A percentile compares a stretch with the other conserved stretches of the same genome.
phyloP scores from a whole-genome alignment of 768 basidiomycete genomes.

The Suillus brevipes region DNA sequence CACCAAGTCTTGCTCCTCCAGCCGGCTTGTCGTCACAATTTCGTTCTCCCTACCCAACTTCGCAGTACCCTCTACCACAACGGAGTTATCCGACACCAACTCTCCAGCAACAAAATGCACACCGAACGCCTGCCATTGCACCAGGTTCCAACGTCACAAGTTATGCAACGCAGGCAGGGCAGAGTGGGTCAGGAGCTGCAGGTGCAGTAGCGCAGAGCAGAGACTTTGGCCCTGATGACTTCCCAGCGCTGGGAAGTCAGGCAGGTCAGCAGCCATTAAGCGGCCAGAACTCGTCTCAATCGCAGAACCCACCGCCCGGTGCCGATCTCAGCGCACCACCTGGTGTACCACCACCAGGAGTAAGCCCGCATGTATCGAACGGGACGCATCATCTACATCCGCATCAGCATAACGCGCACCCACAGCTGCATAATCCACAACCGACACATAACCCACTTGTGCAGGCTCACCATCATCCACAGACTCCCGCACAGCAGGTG shows the following conservation, averaged over 20 bases:
- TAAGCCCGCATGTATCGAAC: slow-evolving; percentile 36
- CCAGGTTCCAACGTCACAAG: slow-evolving; percentile 49
- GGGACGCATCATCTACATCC: slow-evolving; percentile 36
- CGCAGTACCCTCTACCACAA: slow-evolving; percentile 34
- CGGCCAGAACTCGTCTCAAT: slow-evolving; percentile 30
- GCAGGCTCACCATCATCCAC: slow-evolving; percentile 56
- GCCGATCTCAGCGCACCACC: slow-evolving; percentile 54
- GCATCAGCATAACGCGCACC: slow-evolving; percentile 37
- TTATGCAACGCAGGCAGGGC: slow-evolving; percentile 80
- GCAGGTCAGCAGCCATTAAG: slow-evolving; percentile 33
- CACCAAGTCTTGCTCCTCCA: slow-evolving; percentile 70
- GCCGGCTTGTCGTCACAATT: slow-evolving; percentile 64
- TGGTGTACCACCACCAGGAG: slow-evolving; percentile 43
- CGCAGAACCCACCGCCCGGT: slow-evolving; percentile 32
- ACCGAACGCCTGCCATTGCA: slow-evolving; percentile 53
- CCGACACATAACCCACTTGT: slow-evolving; percentile 17
- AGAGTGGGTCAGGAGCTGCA: slow-evolving; percentile 35
- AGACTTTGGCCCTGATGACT: slow-evolving; percentile 83
- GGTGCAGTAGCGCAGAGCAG: slow-evolving; percentile 16
- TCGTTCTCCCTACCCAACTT: slow-evolving; percentile 49
- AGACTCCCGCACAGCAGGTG: slow-evolving; percentile 92
- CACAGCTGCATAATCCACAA: slow-evolving; percentile 28
- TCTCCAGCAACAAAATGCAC: slow-evolving; percentile 54
- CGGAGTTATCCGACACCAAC: slow-evolving; percentile 39
- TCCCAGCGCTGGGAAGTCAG: slow-evolving; percentile 81